These are phyloP conservation scores for Xylaria cubensis DNA, from an alignment of 495 filamentous ascomycete species.

Conservation along the genomic window DNA sequence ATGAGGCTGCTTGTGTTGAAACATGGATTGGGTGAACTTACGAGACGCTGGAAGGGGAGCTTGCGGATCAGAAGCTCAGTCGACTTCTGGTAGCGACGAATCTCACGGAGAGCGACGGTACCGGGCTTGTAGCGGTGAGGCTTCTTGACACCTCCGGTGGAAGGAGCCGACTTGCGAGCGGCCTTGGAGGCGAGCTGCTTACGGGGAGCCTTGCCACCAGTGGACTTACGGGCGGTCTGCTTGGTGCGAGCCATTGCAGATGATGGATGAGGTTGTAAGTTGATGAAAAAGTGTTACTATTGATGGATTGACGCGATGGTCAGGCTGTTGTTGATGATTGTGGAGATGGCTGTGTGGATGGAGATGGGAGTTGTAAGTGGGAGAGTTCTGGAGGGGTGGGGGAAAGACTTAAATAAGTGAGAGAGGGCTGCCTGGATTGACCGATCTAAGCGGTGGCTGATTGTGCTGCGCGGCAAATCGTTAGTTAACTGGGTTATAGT, in stretches of 20 bases:
- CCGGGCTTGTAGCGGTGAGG: slow-evolving; percentile 99
- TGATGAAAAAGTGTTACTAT: slow-evolving; percentile 56
- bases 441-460: slow-evolving; percentile 48
- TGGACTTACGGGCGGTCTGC: slow-evolving; percentile 99
- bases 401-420: slow-evolving; percentile 55
- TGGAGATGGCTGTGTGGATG: slow-evolving; percentile 35
- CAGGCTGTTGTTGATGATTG: slow-evolving; percentile 40
- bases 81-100: slow-evolving; percentile 99
- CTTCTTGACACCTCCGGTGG: slow-evolving; percentile 94
- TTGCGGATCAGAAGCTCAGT: slow-evolving; percentile 99
- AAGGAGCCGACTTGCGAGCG: slow-evolving; percentile 62
- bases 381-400: slow-evolving; percentile 49
- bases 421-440: slow-evolving; percentile 23
- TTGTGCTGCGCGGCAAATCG: slow-evolving; percentile 37
- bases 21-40: slow-evolving; percentile 40
- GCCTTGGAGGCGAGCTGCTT: slow-evolving; percentile 82
- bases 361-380: slow-evolving; percentile 42
- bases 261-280: slow-evolving; percentile 52
- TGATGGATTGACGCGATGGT: slow-evolving; percentile 47
- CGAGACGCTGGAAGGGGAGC: slow-evolving; percentile 99
- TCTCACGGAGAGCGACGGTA: slow-evolving; percentile 99
- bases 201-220: slow-evolving; percentile 98
- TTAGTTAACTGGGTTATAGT: not conserved
- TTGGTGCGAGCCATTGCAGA: slow-evolving; percentile 96
- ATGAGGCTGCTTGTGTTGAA: not conserved